phyloP scores from a whole-genome alignment of 2,329 filamentous ascomycete species.

The Colletotrichum lini region DNA sequence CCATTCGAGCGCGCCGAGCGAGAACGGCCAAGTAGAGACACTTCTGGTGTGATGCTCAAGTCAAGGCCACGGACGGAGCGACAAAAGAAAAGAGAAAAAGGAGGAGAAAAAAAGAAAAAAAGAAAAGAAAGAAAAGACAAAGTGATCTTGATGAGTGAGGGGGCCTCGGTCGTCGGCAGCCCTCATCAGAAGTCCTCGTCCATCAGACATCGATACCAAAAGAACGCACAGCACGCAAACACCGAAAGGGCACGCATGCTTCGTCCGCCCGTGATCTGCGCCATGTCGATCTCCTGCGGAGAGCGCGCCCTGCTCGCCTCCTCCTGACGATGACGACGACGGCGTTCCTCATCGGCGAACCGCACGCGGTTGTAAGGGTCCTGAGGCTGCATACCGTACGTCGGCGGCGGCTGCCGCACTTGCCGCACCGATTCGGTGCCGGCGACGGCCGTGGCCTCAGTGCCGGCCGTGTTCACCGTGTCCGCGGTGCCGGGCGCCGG shows the following conservation, averaged over 20 bases:
- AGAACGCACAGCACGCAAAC: conserved; percentile 38
- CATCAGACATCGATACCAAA: conserved; percentile 39
- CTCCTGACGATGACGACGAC: conserved; percentile 4
- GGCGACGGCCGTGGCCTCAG: conserved; percentile 13
- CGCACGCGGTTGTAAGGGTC: conserved; percentile 32
- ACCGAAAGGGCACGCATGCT: conserved; percentile 23
- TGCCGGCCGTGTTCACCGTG: conserved; percentile 13
- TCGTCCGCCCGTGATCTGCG: conserved; percentile 25
- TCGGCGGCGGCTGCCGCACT: conserved; percentile 28
- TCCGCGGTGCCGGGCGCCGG: conserved; percentile 3
- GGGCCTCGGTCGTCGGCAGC: neutral
- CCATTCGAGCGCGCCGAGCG: neutral
- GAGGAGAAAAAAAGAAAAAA: neutral
- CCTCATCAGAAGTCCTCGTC: conserved; percentile 37
- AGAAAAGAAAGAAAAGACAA: no score
- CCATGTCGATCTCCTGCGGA: conserved; percentile 23
- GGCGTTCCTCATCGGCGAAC: conserved; percentile 31
- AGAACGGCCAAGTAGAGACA: neutral
- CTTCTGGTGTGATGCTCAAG: neutral
- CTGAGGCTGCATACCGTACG: conserved; percentile 18
- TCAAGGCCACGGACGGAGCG: neutral
- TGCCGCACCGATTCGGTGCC: conserved; percentile 8
- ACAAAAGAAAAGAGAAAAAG: neutral
- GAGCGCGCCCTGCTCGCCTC: neutral
- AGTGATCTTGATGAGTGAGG: no score